Evolutionary conservation across 768 basidiomycete species (phyloP).

Genomic region (Suillus luteus): DNA sequence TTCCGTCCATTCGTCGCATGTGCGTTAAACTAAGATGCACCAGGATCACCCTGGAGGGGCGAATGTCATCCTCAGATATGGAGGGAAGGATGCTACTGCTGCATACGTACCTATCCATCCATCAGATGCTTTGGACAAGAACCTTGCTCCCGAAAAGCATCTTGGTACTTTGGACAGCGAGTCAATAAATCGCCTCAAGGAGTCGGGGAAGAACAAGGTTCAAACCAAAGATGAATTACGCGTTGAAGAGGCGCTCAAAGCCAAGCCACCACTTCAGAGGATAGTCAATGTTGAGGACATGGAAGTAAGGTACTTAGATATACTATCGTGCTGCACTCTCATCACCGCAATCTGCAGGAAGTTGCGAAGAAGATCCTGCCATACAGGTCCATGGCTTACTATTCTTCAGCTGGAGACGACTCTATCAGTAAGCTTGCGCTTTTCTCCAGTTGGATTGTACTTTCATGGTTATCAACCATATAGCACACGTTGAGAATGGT

Average conservation of each 20-base stretch:
- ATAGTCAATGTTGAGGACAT: slow-evolving; percentile 81
- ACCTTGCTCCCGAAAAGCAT: slow-evolving; percentile 69
- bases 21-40: slow-evolving; percentile 11
- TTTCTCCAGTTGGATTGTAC: slow-evolving; percentile 13
- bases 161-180: slow-evolving; percentile 62
- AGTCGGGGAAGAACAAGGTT: slow-evolving; percentile 40
- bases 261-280: slow-evolving; percentile 64
- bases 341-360: slow-evolving; percentile 40
- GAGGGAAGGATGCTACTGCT: slow-evolving; percentile 80
- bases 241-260: slow-evolving; percentile 58
- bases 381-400: slow-evolving; percentile 79
- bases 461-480: slow-evolving; percentile 18
- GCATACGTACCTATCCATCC: slow-evolving; percentile 86
- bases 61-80: slow-evolving; percentile 80
- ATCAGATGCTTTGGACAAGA: slow-evolving; percentile 72
- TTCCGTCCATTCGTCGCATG: neutral
- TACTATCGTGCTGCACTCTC: slow-evolving; percentile 1
- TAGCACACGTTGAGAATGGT: slow-evolving; percentile 70
- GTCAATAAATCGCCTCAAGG: slow-evolving; percentile 41
- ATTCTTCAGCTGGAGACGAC: slow-evolving; percentile 86
- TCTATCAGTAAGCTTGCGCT: slow-evolving; percentile 60
- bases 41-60: slow-evolving; percentile 83
- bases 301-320: slow-evolving; percentile 52
- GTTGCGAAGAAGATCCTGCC: slow-evolving; percentile 74
- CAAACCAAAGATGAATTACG: slow-evolving; percentile 73